Conservation (phyloP, 495 filamentous ascomycete species). For the Opeltia flavorubescens region DNA sequence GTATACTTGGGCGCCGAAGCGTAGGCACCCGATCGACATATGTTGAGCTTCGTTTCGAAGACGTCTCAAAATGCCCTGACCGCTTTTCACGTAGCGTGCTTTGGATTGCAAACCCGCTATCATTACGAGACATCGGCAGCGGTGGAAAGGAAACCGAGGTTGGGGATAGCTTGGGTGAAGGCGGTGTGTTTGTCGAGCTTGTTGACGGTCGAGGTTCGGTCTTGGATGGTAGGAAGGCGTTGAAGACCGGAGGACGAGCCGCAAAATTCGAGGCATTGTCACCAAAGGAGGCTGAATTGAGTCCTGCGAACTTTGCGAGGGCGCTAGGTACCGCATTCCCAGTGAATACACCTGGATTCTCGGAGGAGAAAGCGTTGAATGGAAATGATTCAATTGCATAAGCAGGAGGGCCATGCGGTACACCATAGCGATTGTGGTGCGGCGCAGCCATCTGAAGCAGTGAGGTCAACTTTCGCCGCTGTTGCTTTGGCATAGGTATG, state of each 20-base stretch:
- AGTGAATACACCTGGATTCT: constrained; percentile 67
- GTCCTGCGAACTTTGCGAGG: constrained; percentile 68
- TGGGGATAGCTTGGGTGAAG: constrained; percentile 69
- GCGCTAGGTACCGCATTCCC: constrained; percentile 53
- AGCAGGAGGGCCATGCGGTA: constrained; percentile 74
- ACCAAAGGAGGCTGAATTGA: constrained; percentile 80
- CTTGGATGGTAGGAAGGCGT: constrained; percentile 73
- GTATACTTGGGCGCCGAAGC: constrained; percentile 65
- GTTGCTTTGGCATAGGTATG: constrained; percentile 66
- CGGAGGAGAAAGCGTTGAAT: constrained; percentile 73
- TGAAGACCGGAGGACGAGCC: constrained; percentile 56
- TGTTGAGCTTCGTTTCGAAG: constrained; percentile 76
- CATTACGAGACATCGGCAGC: constrained; percentile 64
- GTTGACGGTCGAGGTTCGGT: constrained; percentile 64
- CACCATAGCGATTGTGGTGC: constrained; percentile 75
- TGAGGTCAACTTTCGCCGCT: constrained; percentile 77
- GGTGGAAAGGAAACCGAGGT: constrained; percentile 67
- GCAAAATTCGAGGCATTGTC: constrained; percentile 39
- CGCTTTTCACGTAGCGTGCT: constrained; percentile 83
- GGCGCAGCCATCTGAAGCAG: constrained; percentile 82
- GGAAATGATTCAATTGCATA: constrained; percentile 90
- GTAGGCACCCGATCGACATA: constrained; percentile 64
- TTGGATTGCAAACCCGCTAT: constrained; percentile 77
- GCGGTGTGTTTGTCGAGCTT: constrained; percentile 64
- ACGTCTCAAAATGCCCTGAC: constrained; percentile 82